Conservation (phyloP, 2,329 filamentous ascomycete genomes). For the Neopestalotiopsis rosae region DNA sequence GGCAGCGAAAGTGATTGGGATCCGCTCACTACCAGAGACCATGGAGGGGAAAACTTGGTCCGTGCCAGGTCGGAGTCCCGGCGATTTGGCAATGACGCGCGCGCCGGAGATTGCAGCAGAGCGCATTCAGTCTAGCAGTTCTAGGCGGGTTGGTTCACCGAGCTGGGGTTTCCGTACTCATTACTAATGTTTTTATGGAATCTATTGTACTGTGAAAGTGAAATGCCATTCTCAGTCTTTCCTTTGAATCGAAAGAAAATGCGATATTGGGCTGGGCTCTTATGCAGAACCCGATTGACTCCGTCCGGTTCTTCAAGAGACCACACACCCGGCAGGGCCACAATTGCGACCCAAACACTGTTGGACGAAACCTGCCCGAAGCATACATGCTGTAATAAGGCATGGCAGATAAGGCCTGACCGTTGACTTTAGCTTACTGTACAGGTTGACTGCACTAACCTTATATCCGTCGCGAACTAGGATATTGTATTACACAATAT, state of each 20-base stretch:
- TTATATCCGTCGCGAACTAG: too few relatives aligned
- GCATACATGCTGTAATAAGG: neutral
- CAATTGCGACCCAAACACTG: neutral
- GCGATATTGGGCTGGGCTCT: neutral
- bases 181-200: conserved; percentile 1
- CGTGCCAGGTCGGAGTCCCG: neutral
- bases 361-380: neutral
- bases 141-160: neutral
- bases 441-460: too few relatives aligned
- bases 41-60: neutral
- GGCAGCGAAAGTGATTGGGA: conserved; percentile 10
- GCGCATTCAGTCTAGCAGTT: neutral
- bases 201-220: neutral
- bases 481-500: too few relatives aligned
- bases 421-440: neutral
- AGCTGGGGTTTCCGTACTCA: neutral
- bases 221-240: neutral
- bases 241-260: neutral
- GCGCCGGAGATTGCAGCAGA: conserved; percentile 9
- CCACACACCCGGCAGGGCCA: neutral
- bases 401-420: neutral
- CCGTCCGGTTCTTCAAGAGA: neutral
- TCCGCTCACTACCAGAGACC: neutral
- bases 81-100: conserved; percentile 14
- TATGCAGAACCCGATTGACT: neutral